phyloP scores from a whole-genome alignment of 345 rosid genomes.

The Eutrema japonicum region DNA sequence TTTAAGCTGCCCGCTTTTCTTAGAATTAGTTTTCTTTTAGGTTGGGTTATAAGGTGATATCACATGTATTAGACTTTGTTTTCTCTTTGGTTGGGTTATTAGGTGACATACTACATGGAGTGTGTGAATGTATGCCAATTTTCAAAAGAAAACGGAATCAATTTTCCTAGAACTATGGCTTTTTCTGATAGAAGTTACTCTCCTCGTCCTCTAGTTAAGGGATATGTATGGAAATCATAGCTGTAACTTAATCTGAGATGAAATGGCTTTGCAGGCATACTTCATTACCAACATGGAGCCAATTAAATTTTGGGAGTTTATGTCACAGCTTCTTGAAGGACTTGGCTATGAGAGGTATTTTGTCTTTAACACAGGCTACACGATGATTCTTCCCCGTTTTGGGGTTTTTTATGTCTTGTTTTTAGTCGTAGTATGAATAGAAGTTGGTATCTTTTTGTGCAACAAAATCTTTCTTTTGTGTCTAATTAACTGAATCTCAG shows the following conservation, averaged over 20 bases:
- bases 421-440: neutral
- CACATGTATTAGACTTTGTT: neutral
- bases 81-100: neutral
- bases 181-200: neutral
- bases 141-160: neutral
- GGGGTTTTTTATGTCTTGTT: neutral
- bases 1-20: neutral
- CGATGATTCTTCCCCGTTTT: neutral
- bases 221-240: neutral
- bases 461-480: neutral
- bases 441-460: neutral
- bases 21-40: neutral
- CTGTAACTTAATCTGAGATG: slow-evolving; percentile 9
- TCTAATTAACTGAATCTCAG: neutral
- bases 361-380: slow-evolving; percentile 9
- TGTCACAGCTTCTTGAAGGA: slow-evolving; percentile 71
- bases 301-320: slow-evolving; percentile 90
- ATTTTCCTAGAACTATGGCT: neutral
- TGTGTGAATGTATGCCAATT: neutral
- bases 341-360: slow-evolving; percentile 90
- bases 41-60: slow-evolving; percentile 9
- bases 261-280: slow-evolving; percentile 67
- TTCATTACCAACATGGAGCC: slow-evolving; percentile 93
- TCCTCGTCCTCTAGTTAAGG: neutral
- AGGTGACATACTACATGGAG: slow-evolving; percentile 13